Evolutionary conservation across 148 eudicot genomes (phyloP), one percentile per base, ranked within the genome.

Genomic region (Linanthus parryae): DNA sequence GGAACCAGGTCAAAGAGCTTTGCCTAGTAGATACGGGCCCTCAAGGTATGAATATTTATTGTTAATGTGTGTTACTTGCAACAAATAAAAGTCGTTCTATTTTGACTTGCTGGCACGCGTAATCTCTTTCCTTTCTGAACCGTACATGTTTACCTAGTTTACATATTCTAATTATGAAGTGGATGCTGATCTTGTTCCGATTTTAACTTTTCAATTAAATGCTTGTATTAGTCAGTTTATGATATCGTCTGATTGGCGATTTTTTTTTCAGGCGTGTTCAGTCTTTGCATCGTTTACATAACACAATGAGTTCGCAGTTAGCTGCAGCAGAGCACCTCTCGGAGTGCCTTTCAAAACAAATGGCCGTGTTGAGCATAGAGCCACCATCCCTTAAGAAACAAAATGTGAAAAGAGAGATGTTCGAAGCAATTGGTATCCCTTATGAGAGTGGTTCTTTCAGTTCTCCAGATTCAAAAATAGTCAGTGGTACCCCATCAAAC

Each of bases 261-360:
- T 28, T 17, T 55, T 20, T 56, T 58, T 82, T 69, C 76, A 87
- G 99, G 69, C 56, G 69, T 54, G 66, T 52, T 58, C 81, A 87
- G 42, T 79, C 94, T 47, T 54, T 92, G 75, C 81, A 74, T 54
- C 78, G 85, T 62, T 59, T 92, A 54, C 88, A 68, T 56, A 84
- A 74, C 56, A 77, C 89, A 65, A 71, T 73, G 67, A 49, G 44
- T 56, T 84, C 98, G 64, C 98, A 92, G 40, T 68, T 92, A 57
- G 78, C 78, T 54, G 75, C 85, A 56, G 99, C 96, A 40, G 83
- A 84, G 62, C 82, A 87, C 35, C 94, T 88, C 62, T 84, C 96
- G 56, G 88, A 80, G 28, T 67, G 69, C 47, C 83, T 92, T 45
- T 81, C 94, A 14, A 76, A 64, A 63, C 99, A 87, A 56, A 82